Percentiles rank a stretch among this genome's conserved stretches.
Evolutionary conservation across 768 basidiomycete genomes (phyloP).

Genomic region (Tulasnella sp.): DNA sequence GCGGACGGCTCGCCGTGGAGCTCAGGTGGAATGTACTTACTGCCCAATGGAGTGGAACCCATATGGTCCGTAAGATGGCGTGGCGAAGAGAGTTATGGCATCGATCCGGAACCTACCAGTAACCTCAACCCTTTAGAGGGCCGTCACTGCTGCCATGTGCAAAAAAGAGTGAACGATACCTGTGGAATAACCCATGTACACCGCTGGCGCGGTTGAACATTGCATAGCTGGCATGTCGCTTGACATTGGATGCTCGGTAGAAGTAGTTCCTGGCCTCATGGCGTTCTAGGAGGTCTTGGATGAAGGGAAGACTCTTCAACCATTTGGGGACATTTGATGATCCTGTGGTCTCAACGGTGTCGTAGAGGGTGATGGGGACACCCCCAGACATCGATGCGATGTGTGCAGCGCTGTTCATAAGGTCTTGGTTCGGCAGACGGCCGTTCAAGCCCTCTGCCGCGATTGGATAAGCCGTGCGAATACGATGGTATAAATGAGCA

Average conservation of each 20-base stretch:
- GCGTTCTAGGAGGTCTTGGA: constrained; percentile 34
- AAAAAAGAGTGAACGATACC: constrained; percentile 32
- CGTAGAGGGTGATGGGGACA: constrained; percentile 71
- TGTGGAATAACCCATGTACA: constrained; percentile 81
- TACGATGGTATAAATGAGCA: background rate
- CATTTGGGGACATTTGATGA: background rate
- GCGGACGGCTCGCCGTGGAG: background rate
- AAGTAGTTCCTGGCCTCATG: constrained; percentile 40
- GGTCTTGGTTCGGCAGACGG: constrained; percentile 89
- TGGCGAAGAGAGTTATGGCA: constrained; percentile 79
- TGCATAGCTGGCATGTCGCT: constrained; percentile 61
- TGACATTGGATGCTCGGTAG: constrained; percentile 52
- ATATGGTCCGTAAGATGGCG: constrained; percentile 83
- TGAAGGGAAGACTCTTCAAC: constrained; percentile 23
- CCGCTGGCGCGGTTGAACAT: constrained; percentile 74
- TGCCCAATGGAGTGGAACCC: constrained; percentile 89
- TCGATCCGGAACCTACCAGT: constrained; percentile 76
- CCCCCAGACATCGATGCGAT: constrained; percentile 64
- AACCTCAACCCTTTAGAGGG: background rate
- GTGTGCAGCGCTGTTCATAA: constrained; percentile 67
- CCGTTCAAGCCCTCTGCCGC: constrained; percentile 94
- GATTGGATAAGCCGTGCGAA: no score
- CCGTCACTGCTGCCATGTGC: background rate
- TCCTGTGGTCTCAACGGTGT: constrained; percentile 43
- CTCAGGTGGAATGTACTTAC: constrained; percentile 34